Conservation (phyloP, 441 rosid species). For the Gossypium lobatum region DNA sequence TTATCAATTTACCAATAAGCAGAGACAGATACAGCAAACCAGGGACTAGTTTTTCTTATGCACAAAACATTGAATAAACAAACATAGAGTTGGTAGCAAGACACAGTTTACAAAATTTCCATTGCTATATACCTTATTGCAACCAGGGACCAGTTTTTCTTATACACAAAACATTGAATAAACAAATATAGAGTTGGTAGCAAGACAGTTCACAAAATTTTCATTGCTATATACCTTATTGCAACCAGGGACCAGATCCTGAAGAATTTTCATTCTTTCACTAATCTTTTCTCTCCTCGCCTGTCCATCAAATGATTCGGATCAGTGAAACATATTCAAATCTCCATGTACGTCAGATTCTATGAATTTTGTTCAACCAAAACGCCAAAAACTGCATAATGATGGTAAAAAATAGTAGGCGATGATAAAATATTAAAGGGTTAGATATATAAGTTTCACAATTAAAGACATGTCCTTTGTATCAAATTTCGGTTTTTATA, state of each 20-base stretch:
- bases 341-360: not conserved
- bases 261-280: constrained; percentile 90
- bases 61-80: not conserved
- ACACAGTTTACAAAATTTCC: not conserved
- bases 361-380: not conserved
- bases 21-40: constrained; percentile 33
- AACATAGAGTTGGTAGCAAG: not conserved
- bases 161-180: not conserved
- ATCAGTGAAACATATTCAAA: constrained; percentile 22
- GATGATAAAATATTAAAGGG: not conserved
- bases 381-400: not conserved
- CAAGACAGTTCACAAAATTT: not conserved
- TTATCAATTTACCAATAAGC: not conserved
- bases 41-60: constrained; percentile 38
- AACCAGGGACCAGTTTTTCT: constrained; percentile 56
- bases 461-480: not conserved
- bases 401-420: not conserved
- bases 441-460: not conserved
- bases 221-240: constrained; percentile 49
- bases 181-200: not conserved
- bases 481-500: not conserved
- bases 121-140: constrained; percentile 55
- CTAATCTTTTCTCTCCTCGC: constrained; percentile 91
- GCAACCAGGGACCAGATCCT: constrained; percentile 85
- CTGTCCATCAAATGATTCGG: constrained; percentile 31